Evolutionary conservation across 2,329 filamentous ascomycete species (phyloP).

Genomic region (Curvularia hawaiiensis): DNA sequence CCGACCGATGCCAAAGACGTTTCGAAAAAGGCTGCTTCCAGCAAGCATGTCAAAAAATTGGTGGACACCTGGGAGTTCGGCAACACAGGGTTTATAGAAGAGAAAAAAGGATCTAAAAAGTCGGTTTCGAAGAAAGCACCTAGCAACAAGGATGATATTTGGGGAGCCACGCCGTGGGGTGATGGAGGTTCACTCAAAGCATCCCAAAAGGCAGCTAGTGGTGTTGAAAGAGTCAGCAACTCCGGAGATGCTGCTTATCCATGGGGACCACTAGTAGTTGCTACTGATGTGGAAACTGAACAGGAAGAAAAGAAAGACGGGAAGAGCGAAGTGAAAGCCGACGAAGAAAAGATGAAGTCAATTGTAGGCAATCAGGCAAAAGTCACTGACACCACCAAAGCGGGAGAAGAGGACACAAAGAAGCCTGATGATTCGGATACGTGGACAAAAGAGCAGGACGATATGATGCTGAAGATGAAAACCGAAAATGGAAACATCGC

Average conservation of each 20-base stretch:
- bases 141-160: neutral
- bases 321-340: neutral
- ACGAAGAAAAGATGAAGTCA: neutral
- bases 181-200: neutral
- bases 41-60: neutral
- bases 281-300: neutral
- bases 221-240: neutral
- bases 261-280: neutral
- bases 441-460: constrained; percentile 50
- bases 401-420: neutral
- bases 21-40: constrained; percentile 7
- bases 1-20: neutral
- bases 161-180: neutral
- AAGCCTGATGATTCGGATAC: constrained; percentile 3
- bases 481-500: constrained; percentile 20
- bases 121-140: constrained; percentile 6
- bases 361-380: neutral
- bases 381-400: neutral
- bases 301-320: neutral
- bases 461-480: constrained; percentile 47
- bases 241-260: neutral
- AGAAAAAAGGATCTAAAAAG: neutral
- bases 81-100: neutral
- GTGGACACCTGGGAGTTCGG: neutral
- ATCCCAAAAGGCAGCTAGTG: neutral